Percentiles rank a stretch among this genome's conserved stretches.
Conservation (phyloP, 495 filamentous ascomycete genomes). For the Chaetomium tenue region DNA sequence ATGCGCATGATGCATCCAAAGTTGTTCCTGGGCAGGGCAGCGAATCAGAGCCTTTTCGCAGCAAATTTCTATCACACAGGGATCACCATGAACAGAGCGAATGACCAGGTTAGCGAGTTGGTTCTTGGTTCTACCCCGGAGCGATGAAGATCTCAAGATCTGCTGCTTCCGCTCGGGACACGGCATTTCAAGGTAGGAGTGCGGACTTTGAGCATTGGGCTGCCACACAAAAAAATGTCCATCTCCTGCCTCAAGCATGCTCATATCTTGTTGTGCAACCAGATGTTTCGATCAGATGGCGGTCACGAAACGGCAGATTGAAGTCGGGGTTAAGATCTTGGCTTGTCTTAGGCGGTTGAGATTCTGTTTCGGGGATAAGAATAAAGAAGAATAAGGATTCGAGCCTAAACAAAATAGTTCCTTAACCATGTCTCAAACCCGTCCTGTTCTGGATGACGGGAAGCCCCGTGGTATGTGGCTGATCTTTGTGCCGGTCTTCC, state of each 20-base stretch:
- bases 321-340: neutral
- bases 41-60: neutral
- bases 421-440: neutral
- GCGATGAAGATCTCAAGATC: neutral
- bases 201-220: neutral
- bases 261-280: neutral
- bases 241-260: neutral
- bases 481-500: neutral
- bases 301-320: neutral
- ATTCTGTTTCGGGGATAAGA: neutral
- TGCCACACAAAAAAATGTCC: neutral
- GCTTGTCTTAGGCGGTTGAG: neutral
- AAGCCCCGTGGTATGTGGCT: neutral
- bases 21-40: neutral
- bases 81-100: no score
- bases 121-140: no score
- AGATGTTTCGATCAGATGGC: conserved; percentile 5
- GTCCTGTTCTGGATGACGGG: neutral
- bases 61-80: no score
- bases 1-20: neutral
- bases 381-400: neutral
- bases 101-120: no score
- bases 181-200: neutral
- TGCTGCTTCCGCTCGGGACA: neutral
- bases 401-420: neutral